Evolutionary conservation across 768 basidiomycete species (phyloP), one percentile per base, ranked within the genome.

Genomic region (Sporobolomyces phaffii): DNA sequence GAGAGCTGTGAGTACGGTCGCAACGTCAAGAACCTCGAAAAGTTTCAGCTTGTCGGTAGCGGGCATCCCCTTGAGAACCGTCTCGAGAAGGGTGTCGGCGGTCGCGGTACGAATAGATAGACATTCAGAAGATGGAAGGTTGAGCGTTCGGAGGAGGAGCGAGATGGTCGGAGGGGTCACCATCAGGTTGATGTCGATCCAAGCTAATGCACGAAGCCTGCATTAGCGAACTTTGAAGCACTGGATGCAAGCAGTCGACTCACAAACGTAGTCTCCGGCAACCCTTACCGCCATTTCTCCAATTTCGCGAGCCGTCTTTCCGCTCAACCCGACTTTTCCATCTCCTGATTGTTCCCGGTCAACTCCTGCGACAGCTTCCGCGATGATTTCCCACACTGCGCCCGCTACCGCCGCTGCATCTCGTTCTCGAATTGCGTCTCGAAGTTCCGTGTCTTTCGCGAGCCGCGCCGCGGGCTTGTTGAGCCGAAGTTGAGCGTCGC

Each of bases 121-220:
- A 29, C 72, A 64, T 31, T 69, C 41, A 13, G 65, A 51, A 15
- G 87, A 86, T 0, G 84, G 79, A 74, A 92, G 88, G 20, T 87
- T 86, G 43, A 98, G 83, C 44, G 96, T 82, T 41, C 82, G 84
- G 76, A 93, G 91, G 48, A 96, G 82, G 40, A 98, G 80, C 8
- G 88, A 86, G 38, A 98, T 84, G 3, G 93, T 91, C 18, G 83
- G 84, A 17, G 89, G 90, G 2, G 93, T 97, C 65, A 99, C 88
- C 17, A 96, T 92, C 69, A 98, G 81, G 75, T 91, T 91, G 72
- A 99, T 93, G 75, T 99, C 96, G 72, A 98, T 88, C 96, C 96
- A 99, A 18, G 91, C 94, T 96, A 73, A n/a, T n/a, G n/a, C n/a
- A n/a, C n/a, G n/a, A n/a, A n/a, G n/a, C n/a, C n/a, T n/a, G n/a